These are phyloP conservation scores for Diaporthe citriasiana DNA, from an alignment of 2,329 filamentous ascomycete genomes.

Conservation along the genomic window DNA sequence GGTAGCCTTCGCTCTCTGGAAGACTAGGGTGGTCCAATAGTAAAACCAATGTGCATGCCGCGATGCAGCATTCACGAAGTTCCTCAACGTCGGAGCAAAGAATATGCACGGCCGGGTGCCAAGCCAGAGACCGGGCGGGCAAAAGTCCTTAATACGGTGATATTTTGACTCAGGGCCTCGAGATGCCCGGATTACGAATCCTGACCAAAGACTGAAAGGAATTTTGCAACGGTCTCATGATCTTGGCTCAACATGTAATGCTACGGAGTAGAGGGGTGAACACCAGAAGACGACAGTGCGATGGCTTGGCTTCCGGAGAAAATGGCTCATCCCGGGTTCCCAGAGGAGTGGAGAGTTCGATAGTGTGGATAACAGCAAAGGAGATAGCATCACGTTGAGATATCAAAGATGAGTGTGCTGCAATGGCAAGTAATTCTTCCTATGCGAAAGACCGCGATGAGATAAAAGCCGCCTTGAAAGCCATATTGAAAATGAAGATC, in stretches of 20 bases:
- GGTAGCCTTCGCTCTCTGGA: slow-evolving; percentile 32
- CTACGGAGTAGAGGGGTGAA: slow-evolving; percentile 16
- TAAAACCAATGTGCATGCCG: background rate
- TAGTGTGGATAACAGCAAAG: background rate
- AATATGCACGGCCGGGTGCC: slow-evolving; percentile 15
- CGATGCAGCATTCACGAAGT: background rate
- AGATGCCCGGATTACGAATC: slow-evolving; percentile 19
- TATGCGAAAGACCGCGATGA: background rate
- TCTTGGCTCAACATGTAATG: slow-evolving; percentile 17
- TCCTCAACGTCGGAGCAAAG: slow-evolving; percentile 1
- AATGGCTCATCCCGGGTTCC: slow-evolving; percentile 15
- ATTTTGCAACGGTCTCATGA: slow-evolving; percentile 29
- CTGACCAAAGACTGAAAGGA: background rate
- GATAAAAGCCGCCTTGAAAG: slow-evolving; percentile 6
- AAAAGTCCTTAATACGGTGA: background rate
- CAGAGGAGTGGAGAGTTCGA: slow-evolving; percentile 3
- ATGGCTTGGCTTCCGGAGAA: slow-evolving; percentile 14
- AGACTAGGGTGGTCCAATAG: background rate
- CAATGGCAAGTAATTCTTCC: background rate
- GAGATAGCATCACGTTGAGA: background rate
- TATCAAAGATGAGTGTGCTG: too few relatives aligned
- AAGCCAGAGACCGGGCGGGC: background rate
- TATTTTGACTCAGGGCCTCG: background rate
- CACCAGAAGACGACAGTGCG: background rate
- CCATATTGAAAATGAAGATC: background rate